These are phyloP conservation scores for Diplodia intermedia DNA, from an alignment of 2,329 filamentous ascomycete genomes.

Conservation along the genomic window DNA sequence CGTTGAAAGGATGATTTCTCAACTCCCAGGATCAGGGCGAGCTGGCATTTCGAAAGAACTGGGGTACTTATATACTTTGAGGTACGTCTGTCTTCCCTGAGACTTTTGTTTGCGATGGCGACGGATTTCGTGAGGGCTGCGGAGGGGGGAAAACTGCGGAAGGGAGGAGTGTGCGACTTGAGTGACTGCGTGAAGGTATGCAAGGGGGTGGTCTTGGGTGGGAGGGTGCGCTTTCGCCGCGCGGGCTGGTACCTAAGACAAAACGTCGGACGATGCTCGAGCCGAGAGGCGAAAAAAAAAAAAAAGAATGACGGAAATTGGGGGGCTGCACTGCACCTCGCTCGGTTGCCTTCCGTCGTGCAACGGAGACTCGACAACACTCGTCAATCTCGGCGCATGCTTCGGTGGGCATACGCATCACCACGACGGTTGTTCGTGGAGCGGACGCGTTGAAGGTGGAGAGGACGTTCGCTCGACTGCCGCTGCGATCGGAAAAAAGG, in stretches of 20 bases:
- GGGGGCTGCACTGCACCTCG: neutral
- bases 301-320: neutral
- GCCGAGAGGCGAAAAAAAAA: neutral
- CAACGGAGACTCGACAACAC: neutral
- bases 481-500: neutral
- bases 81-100: neutral
- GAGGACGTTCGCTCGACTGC: neutral
- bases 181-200: neutral
- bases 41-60: neutral
- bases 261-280: neutral
- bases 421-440: neutral
- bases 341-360: neutral
- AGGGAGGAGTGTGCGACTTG: neutral
- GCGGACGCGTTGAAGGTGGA: neutral
- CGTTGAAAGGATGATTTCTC: neutral
- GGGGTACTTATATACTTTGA: neutral
- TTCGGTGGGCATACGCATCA: neutral
- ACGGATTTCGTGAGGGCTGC: neutral
- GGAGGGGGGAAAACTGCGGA: neutral
- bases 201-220: neutral
- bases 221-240: neutral
- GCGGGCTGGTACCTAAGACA: no score
- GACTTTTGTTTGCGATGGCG: no score
- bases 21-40: constrained; percentile 25
- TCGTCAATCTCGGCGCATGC: neutral